A percentile compares a stretch with the other conserved stretches of the same genome.
phyloP scores from a whole-genome alignment of 441 rosid species.

The Capsella rubella region DNA sequence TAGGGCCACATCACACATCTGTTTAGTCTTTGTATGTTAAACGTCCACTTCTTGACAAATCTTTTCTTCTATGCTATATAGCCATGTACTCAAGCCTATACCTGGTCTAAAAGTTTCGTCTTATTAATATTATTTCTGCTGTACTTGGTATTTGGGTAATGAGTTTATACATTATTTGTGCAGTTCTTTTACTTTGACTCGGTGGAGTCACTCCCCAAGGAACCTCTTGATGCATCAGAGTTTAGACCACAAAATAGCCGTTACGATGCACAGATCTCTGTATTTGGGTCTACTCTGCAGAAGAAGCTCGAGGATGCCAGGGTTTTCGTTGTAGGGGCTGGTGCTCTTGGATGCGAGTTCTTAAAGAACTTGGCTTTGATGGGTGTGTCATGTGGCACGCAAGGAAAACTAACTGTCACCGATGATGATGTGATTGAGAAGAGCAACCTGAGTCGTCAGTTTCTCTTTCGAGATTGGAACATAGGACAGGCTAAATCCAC shows the following conservation, averaged over 20 bases:
- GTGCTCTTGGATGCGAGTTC: slow-evolving; percentile 97
- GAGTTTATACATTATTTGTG: slow-evolving; percentile 30
- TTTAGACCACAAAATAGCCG: slow-evolving; percentile 77
- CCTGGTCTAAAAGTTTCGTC: neutral
- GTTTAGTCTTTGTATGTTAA: slow-evolving; percentile 7
- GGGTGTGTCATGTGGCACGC: slow-evolving; percentile 89
- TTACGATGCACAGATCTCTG: slow-evolving; percentile 96
- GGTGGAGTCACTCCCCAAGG: slow-evolving; percentile 82
- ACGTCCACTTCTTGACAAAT: neutral
- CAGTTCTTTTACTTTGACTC: slow-evolving; percentile 98
- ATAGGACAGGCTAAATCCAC: slow-evolving; percentile 99
- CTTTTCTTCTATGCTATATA: slow-evolving; percentile 3
- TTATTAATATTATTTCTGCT: neutral
- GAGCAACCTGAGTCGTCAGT: slow-evolving; percentile 97
- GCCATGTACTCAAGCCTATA: neutral
- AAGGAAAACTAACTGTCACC: slow-evolving; percentile 86
- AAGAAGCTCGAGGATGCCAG: slow-evolving; percentile 82
- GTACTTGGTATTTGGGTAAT: slow-evolving; percentile 14
- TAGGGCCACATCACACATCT: neutral
- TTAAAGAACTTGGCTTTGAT: slow-evolving; percentile 89
- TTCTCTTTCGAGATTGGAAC: slow-evolving; percentile 97
- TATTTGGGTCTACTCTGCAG: slow-evolving; percentile 88
- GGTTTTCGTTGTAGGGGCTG: slow-evolving; percentile 87
- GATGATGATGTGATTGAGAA: slow-evolving; percentile 98
- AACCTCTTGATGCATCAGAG: slow-evolving; percentile 72